Evolutionary conservation across 2,329 filamentous ascomycete genomes (phyloP).

Genomic region (Raffaelea arxii): DNA sequence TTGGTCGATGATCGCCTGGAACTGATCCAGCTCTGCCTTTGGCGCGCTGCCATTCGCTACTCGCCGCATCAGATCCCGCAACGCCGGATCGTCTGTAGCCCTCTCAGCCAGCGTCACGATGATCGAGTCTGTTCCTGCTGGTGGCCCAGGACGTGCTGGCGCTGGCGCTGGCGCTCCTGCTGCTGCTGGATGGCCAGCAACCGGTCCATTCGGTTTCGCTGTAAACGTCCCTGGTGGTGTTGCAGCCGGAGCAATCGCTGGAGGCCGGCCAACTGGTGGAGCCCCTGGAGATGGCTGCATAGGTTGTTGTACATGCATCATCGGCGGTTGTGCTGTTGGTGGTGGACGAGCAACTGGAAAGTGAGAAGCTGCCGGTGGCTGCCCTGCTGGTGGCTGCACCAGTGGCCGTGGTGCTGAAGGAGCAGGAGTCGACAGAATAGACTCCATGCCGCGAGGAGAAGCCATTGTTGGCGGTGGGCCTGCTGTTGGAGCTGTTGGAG

Average conservation of each 20-base stretch:
- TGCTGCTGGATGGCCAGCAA: not conserved
- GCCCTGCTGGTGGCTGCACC: not conserved
- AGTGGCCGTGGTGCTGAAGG: slow-evolving; percentile 8
- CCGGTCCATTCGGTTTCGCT: too few relatives aligned
- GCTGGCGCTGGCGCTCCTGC: not conserved
- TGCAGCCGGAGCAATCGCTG: not conserved
- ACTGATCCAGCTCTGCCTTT: slow-evolving; percentile 60
- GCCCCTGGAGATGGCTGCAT: not conserved
- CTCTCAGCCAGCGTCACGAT: slow-evolving; percentile 70
- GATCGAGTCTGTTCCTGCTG: slow-evolving; percentile 54
- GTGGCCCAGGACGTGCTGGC: slow-evolving; percentile 16
- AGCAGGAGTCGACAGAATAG: slow-evolving; percentile 15
- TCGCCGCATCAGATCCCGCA: slow-evolving; percentile 74
- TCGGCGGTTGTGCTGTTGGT: too few relatives aligned
- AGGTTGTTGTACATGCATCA: too few relatives aligned
- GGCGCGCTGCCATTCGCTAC: slow-evolving; percentile 68
- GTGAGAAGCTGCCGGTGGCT: not conserved
- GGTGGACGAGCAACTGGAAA: not conserved
- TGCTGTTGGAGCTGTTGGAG: not conserved
- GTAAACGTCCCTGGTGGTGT: not conserved
- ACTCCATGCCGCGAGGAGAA: slow-evolving; percentile 21
- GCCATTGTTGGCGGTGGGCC: slow-evolving; percentile 11
- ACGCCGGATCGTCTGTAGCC: slow-evolving; percentile 60
- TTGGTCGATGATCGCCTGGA: slow-evolving; percentile 73
- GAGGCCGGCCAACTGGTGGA: not conserved